phyloP scores from a whole-genome alignment of 2,329 filamentous ascomycete species.

The Sporothrix humicola region DNA sequence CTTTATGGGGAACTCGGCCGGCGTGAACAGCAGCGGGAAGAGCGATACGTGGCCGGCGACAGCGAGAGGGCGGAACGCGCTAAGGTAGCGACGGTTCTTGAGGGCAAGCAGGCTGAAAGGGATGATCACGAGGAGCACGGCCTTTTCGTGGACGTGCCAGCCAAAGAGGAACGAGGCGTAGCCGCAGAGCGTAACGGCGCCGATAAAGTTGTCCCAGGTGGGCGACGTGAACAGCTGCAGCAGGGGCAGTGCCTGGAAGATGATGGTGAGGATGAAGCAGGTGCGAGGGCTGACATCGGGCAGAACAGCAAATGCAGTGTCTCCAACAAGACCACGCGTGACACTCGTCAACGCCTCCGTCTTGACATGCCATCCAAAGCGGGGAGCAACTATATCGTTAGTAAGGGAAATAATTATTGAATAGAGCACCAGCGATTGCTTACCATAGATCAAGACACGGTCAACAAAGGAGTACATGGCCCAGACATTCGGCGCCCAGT shows the following conservation, averaged over 20 bases:
- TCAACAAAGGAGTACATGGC: conserved; percentile 94
- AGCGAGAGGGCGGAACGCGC: conserved; percentile 88
- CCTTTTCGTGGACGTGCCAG: conserved; percentile 99
- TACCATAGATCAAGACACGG: conserved; percentile 79
- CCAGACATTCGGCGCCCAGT: conserved; percentile 98
- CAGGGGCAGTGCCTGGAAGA: conserved; percentile 80
- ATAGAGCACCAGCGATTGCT: conserved; percentile 43
- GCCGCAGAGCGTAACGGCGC: conserved; percentile 87
- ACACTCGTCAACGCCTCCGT: conserved; percentile 81
- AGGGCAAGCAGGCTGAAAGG: conserved; percentile 93
- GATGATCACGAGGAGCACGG: conserved; percentile 89
- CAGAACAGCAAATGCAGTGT: conserved; percentile 91
- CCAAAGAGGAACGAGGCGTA: conserved; percentile 97
- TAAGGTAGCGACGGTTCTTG: conserved; percentile 85
- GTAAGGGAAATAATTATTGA: background rate
- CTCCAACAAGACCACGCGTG: conserved; percentile 89
- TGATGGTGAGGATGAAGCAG: conserved; percentile 82
- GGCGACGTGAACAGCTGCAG: conserved; percentile 80
- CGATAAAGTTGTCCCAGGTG: conserved; percentile 88
- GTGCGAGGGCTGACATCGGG: conserved; percentile 80
- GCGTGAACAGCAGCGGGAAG: conserved; percentile 91
- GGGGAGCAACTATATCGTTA: conserved; percentile 73
- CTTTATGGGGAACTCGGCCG: conserved; percentile 92
- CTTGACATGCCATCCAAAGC: conserved; percentile 75
- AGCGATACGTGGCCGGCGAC: conserved; percentile 94